A percentile compares a stretch with the other conserved stretches of the same genome.
Evolutionary conservation across 257 asterid species (phyloP).

Genomic region (Osmanthus fragrans): DNA sequence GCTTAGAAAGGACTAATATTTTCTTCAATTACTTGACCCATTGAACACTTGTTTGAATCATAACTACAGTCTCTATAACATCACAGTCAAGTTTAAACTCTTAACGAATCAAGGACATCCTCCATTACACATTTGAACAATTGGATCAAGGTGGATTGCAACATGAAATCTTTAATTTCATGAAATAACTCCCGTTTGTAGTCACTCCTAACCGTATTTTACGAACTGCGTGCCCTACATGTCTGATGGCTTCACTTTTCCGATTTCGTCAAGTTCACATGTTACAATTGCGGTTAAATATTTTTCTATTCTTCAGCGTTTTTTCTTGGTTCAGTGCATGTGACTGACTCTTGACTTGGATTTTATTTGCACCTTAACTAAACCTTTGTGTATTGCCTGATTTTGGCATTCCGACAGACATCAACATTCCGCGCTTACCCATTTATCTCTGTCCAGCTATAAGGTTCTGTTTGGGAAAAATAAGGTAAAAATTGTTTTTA

Average conservation of each 20-base stretch:
- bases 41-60: too few species aligned
- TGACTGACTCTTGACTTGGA: neutral
- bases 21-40: too few species aligned
- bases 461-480: slow-evolving; percentile 3
- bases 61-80: too few species aligned
- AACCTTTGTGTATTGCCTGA: neutral
- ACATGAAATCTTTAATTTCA: neutral
- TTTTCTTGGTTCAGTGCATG: neutral
- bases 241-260: neutral
- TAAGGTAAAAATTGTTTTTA: neutral
- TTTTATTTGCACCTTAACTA: neutral
- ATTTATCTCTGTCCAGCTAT: neutral
- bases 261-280: neutral
- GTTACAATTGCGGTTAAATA: neutral
- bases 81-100: too few species aligned
- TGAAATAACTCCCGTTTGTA: too few species aligned
- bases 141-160: neutral
- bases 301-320: neutral
- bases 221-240: neutral
- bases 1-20: too few species aligned
- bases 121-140: neutral
- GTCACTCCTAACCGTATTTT: slow-evolving; percentile 19
- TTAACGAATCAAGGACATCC: too few species aligned
- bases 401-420: neutral
- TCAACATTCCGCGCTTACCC: neutral